These are phyloP conservation scores for Wickerhamiella siamensis DNA, from an alignment of 805 yeast genomes.

Conservation along the genomic window DNA sequence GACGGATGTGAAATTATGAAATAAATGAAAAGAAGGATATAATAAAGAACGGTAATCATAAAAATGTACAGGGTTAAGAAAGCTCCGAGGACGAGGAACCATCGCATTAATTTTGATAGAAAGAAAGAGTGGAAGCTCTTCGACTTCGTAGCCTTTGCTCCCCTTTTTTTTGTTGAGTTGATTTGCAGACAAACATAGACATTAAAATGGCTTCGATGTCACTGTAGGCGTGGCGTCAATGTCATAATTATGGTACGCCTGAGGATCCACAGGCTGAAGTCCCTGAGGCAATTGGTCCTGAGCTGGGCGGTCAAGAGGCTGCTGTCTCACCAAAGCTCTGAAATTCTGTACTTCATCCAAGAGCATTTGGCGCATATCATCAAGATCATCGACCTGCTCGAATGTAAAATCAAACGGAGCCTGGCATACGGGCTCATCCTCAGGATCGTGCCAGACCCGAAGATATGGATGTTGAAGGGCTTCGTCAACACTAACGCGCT, in stretches of 20 bases:
- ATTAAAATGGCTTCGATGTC: conserved; percentile 2
- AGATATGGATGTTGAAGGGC: conserved; percentile 82
- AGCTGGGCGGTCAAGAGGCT: conserved; percentile 1
- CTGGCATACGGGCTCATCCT: conserved; percentile 81
- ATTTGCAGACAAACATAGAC: too few species aligned
- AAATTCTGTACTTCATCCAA: conserved; percentile 53
- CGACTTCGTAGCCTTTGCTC: too few species aligned
- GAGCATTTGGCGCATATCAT: conserved; percentile 63
- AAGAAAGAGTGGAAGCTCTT: too few species aligned
- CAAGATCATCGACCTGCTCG: conserved; percentile 66
- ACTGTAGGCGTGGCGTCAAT: conserved; percentile 4
- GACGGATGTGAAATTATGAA: too few species aligned
- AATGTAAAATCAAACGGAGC: conserved; percentile 82
- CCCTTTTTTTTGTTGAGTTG: too few species aligned
- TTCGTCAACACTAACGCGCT: conserved; percentile 69
- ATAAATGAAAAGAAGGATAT: too few species aligned
- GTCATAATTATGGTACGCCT: not conserved
- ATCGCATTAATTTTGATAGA: too few species aligned
- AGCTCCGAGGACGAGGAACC: too few species aligned
- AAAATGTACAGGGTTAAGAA: too few species aligned
- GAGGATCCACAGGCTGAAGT: not conserved
- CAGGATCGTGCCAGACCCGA: conserved; percentile 81
- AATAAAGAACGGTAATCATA: too few species aligned
- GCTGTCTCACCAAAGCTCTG: conserved; percentile 16
- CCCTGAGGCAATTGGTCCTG: not conserved